Base-by-base conservation (phyloP, 768 basidiomycete species). In the Cubamyces sp. region DNA sequence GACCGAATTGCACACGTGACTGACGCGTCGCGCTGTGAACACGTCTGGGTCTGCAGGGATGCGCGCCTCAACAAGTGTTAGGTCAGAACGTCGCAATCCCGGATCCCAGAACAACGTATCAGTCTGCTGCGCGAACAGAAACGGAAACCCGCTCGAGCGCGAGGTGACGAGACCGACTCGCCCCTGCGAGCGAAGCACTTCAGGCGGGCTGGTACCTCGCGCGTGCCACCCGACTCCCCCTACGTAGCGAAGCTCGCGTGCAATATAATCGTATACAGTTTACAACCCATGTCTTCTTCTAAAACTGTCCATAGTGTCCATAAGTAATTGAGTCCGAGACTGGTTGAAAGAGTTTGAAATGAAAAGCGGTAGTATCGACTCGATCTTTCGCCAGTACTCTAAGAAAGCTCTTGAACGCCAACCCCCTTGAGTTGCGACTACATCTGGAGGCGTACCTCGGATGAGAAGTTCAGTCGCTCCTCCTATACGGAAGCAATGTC, bases 391-490 rank as follows among this genome's bases (percentile, higher is more conserved):
- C 71, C 70, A 71, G 41, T 72, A 72, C 11, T 42, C 42, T 6
- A 72, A 62, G 51, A 72, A 72, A 6, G 70, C 64, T 9, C 59
- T 40, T 5, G 70, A 72, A 5, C 45, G 39, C 71, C 71, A 72
- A 11, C 69, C 42, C 0, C 71, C 71, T 34, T 51, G 40, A n/a
- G 45, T 54, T 39, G 43, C 53, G 15, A 72, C 68, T 5, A 72
- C 52, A 42, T 66, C 64, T 2, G 70, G 70, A 2, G 28, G 56
- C 9, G 67, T 60, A 11, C 70, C 70, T 3, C 53, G 23, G 7
- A 55, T 11, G 0, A 71, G 66, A 5, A 70, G 54, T 30, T 65
- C 60, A 0, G 66, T 68, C 2, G 71, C 60, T 19, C 71, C 71
- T 4, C 71, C 71, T 30, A 71, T 71, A 15, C 70, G 60, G 67